phyloP scores from a whole-genome alignment of 2,329 filamentous ascomycete species.

The Cercospora nicotianae region DNA sequence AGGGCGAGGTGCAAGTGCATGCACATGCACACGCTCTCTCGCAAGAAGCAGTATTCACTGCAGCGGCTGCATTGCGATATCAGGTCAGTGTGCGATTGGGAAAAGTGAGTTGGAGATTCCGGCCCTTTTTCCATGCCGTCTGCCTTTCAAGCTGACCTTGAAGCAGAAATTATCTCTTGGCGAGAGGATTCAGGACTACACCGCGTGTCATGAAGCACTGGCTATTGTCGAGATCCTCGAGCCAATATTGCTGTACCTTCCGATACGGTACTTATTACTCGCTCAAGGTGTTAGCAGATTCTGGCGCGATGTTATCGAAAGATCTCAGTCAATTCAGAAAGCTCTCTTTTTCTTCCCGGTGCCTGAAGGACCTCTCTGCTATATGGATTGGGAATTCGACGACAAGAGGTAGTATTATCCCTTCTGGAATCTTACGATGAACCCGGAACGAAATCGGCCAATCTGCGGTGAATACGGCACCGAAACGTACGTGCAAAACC shows the following conservation, averaged over 20 bases:
- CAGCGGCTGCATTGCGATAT: neutral
- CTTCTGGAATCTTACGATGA: neutral
- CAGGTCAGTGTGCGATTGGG: neutral
- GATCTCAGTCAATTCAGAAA: conserved; percentile 3
- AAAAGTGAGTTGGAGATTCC: neutral
- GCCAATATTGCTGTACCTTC: conserved; percentile 7
- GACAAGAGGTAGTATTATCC: neutral
- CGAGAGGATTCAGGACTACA: neutral
- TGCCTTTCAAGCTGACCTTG: neutral
- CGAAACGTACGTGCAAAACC: neutral
- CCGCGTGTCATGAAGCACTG: neutral
- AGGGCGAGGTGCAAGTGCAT: neutral
- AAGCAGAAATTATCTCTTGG: neutral
- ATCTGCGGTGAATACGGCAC: neutral
- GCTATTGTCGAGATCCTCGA: conserved; percentile 7
- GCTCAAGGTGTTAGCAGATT: conserved; percentile 1
- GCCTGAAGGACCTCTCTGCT: neutral
- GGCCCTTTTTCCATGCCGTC: neutral
- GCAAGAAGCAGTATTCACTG: neutral
- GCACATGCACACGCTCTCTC: neutral
- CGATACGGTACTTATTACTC: conserved; percentile 9
- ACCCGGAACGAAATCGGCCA: neutral
- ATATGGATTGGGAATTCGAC: neutral
- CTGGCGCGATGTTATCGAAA: neutral
- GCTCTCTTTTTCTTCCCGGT: conserved; percentile 7